Evolutionary conservation across 208 protist species (phyloP), one percentile per base, ranked within the genome.

Genomic region (Leishmania arabica): DNA sequence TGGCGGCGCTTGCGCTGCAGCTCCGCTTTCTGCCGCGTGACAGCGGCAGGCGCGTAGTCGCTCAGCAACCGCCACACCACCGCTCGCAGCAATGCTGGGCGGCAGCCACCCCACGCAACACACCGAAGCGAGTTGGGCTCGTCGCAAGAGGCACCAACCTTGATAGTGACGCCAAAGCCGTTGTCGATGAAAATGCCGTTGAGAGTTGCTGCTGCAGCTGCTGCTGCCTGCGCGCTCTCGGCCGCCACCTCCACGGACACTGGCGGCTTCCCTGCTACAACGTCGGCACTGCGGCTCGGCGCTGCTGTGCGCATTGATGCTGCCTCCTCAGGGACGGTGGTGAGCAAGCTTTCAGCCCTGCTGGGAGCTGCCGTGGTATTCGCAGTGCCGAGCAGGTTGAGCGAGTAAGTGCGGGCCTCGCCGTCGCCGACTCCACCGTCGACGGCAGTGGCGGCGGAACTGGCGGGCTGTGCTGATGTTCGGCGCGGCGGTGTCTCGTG

Each of bases 41-140:
- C 66, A 17, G 75, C 60, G 27, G 87, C 71, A 24, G 87, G 83
- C 11, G 86, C 87, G 73, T 89, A 90, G 24, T 87, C 86, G 45
- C 80, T 84, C 24, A 97, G 75, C 68, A 97, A 81, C 9, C 92
- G 88, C 92, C 93, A 97, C 37, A 89, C 83, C 58, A 79, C 69
- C 15, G 92, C 83, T 2, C 93, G 91, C 42, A 93, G 79, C n/a
- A 80, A 24, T 68, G 79, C 54, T 9, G 86, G 88, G 8, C 79
- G 70, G 84, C 86, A 89, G 11, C 90, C 88, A 24, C 87, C 85
- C 92, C 93, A 95, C 31, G 83, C 68, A 45, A 89, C 75, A 17
- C 69, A 84, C 37, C 93, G 90, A 54, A 96, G 80, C 58, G 87
- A 87, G 17, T 84, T 73, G 24, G 78, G 73, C 42, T 95, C 91